Conservation (phyloP, 176 grass and related monocot species). For the Triticum monococcum region DNA sequence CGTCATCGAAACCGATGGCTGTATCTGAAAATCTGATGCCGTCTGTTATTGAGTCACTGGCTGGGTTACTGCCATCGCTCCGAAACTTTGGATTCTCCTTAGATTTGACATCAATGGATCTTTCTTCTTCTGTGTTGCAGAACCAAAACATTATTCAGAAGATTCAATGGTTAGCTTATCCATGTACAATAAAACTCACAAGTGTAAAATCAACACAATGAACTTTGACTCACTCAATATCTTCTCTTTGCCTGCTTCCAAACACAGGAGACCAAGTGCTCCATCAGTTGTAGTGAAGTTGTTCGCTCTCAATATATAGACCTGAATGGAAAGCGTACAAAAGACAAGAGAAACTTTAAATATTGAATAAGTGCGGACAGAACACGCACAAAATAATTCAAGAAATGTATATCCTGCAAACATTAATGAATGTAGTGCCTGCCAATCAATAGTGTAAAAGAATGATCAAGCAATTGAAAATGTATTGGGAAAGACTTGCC, state of each 20-base stretch:
- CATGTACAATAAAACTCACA: background rate
- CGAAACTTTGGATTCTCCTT: constrained; percentile 5
- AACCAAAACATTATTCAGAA: constrained; percentile 1
- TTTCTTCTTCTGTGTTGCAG: background rate
- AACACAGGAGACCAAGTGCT: constrained; percentile 21
- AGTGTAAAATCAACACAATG: background rate
- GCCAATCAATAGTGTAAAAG: background rate
- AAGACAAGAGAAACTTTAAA: background rate
- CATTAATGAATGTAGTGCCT: background rate
- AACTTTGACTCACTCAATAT: constrained; percentile 31
- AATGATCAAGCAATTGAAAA: background rate
- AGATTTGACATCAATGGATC: background rate
- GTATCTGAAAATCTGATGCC: constrained; percentile 32
- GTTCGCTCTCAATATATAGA: constrained; percentile 34
- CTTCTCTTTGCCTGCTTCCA: constrained; percentile 15
- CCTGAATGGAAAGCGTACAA: constrained; percentile 16
- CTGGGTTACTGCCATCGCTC: background rate
- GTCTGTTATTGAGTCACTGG: constrained; percentile 15
- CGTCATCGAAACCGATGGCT: background rate
- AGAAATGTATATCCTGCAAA: constrained; percentile 1
- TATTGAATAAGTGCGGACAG: background rate
- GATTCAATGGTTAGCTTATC: constrained; percentile 6
- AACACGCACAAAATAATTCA: background rate
- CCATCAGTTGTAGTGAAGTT: constrained; percentile 29
- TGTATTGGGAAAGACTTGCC: constrained; percentile 21